Evolutionary conservation across 768 basidiomycete genomes (phyloP).

Genomic region (Dendrothele bispora): DNA sequence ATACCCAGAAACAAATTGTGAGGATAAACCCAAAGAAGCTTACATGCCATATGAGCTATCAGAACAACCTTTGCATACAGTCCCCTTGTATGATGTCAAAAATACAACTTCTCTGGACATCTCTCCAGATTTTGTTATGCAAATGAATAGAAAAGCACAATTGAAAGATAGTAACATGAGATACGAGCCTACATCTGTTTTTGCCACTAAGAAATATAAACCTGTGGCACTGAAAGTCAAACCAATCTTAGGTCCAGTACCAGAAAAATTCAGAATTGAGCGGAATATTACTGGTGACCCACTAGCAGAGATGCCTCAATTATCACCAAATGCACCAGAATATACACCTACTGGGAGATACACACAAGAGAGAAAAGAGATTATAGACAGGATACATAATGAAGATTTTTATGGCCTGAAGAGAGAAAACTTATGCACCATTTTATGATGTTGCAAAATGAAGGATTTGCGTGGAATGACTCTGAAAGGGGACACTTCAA

Average conservation of each 20-base stretch:
- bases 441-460: slow-evolving; percentile 29
- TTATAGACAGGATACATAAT: slow-evolving; percentile 11
- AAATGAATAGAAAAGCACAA: no score
- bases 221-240: slow-evolving; percentile 17
- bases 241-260: slow-evolving; percentile 12
- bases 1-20: no score
- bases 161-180: neutral
- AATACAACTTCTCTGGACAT: no score
- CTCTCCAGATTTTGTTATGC: no score
- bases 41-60: no score
- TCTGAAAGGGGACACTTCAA: slow-evolving; percentile 31
- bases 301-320: slow-evolving; percentile 11
- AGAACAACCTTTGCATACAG: no score
- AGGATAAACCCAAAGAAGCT: no score
- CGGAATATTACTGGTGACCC: slow-evolving; percentile 20
- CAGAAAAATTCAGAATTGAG: slow-evolving; percentile 17
- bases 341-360: slow-evolving; percentile 18
- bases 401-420: slow-evolving; percentile 29
- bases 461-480: slow-evolving; percentile 39
- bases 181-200: neutral
- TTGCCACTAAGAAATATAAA: slow-evolving; percentile 18
- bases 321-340: slow-evolving; percentile 10
- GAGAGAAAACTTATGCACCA: slow-evolving; percentile 32
- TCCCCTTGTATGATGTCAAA: no score
- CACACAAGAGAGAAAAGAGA: slow-evolving; percentile 18